Percentiles rank a stretch among this genome's conserved stretches.
These are phyloP conservation scores for Vitellaria paradoxa DNA, from an alignment of 179 eudicot genomes.

Conservation along the genomic window DNA sequence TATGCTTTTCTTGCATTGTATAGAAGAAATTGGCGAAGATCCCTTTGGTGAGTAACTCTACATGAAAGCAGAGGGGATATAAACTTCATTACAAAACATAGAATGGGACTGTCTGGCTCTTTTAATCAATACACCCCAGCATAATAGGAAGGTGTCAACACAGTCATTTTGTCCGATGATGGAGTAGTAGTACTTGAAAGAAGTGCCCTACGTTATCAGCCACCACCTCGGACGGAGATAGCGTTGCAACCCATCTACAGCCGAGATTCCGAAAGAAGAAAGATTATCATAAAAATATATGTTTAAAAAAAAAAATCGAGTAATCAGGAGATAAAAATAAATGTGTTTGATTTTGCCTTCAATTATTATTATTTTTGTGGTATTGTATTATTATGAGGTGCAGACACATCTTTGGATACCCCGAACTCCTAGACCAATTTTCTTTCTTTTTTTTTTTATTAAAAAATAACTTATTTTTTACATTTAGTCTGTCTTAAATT, in stretches of 20 bases:
- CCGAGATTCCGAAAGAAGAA: conserved; percentile 62
- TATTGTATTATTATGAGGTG: too few relatives aligned
- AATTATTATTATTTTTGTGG: too few relatives aligned
- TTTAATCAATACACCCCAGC: conserved; percentile 60
- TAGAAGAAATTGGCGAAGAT: conserved; percentile 71
- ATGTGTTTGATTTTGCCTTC: too few relatives aligned
- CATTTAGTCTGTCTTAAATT: too few relatives aligned
- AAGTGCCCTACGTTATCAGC: conserved; percentile 89
- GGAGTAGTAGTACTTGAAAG: conserved; percentile 88
- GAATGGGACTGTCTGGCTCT: not conserved
- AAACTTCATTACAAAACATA: not conserved
- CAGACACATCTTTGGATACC: too few relatives aligned
- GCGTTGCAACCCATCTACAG: conserved; percentile 74
- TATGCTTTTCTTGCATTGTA: conserved; percentile 90
- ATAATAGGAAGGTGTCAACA: conserved; percentile 89
- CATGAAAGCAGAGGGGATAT: conserved; percentile 8
- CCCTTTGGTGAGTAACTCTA: conserved; percentile 97
- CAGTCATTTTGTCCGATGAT: conserved; percentile 90
- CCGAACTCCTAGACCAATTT: too few relatives aligned
- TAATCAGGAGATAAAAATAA: too few relatives aligned
- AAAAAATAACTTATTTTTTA: too few relatives aligned
- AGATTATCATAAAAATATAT: not conserved
- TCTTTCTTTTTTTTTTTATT: too few relatives aligned
- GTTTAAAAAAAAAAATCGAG: not conserved
- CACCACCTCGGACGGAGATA: conserved; percentile 64